Conservation (phyloP, 495 filamentous ascomycete species). For the Bacidia gigantensis region DNA sequence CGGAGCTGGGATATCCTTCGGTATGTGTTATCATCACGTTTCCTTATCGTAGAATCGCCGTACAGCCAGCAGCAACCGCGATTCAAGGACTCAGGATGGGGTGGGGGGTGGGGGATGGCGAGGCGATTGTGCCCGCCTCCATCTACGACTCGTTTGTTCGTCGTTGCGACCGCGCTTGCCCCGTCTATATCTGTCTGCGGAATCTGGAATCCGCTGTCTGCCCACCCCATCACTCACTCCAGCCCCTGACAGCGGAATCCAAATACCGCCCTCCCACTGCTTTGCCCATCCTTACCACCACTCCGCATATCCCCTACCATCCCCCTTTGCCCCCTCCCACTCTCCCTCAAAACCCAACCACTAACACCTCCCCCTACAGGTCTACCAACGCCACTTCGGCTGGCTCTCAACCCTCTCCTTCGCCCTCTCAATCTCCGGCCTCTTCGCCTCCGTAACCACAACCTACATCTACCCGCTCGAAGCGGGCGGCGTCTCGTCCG, state of each 20-base stretch:
- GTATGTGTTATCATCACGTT: slow-evolving; percentile 3
- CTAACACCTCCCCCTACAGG: no score
- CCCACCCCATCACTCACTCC: neutral
- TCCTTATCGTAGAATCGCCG: neutral
- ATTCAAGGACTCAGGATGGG: no score
- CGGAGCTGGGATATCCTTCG: slow-evolving; percentile 23
- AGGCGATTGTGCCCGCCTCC: no score
- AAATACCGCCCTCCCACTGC: neutral
- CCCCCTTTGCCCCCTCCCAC: slow-evolving; percentile 4
- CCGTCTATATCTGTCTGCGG: no score
- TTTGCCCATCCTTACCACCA: neutral
- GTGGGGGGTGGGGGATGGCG: no score
- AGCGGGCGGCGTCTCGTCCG: slow-evolving; percentile 45
- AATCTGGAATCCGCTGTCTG: no score
- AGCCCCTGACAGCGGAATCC: neutral
- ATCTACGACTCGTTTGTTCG: no score
- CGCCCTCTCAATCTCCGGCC: slow-evolving; percentile 46
- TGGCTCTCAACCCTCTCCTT: slow-evolving; percentile 50
- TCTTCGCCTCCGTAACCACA: slow-evolving; percentile 39
- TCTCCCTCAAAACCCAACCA: no score
- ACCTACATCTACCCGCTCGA: slow-evolving; percentile 46
- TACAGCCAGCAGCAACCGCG: no score
- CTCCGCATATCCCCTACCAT: slow-evolving; percentile 4
- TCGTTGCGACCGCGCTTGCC: no score
- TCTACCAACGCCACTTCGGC: slow-evolving; percentile 52